Percentiles rank a stretch among this genome's conserved stretches.
Conservation (phyloP, 1,284 basidiomycete genomes). For the Mycena sp. region DNA sequence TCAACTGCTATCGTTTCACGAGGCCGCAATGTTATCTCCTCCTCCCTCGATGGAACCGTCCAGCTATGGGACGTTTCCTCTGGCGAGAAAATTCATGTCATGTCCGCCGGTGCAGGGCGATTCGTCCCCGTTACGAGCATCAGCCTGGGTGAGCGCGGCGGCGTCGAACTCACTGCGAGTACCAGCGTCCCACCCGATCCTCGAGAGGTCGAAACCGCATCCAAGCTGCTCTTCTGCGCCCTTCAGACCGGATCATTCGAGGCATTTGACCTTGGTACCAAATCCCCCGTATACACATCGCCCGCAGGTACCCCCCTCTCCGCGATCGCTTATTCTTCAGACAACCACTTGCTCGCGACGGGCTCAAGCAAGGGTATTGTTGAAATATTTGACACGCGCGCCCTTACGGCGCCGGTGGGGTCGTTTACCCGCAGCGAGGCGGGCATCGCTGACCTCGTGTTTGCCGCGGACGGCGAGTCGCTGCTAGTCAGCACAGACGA, state of each 20-base stretch:
- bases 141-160: constrained; percentile 49
- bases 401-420: constrained; percentile 50
- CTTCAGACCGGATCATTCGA: constrained; percentile 68
- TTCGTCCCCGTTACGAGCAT: constrained; percentile 56
- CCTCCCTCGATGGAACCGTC: constrained; percentile 73
- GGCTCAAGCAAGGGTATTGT: constrained; percentile 73
- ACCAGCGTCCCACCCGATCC: constrained; percentile 40
- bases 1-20: constrained; percentile 68
- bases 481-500: constrained; percentile 64
- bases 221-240: constrained; percentile 62
- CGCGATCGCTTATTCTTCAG: constrained; percentile 58
- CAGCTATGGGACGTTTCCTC: constrained; percentile 80
- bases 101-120: constrained; percentile 44
- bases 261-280: constrained; percentile 64
- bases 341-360: constrained; percentile 61
- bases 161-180: constrained; percentile 23
- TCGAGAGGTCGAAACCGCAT: constrained; percentile 58
- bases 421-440: constrained; percentile 59
- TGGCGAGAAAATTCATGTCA: constrained; percentile 56
- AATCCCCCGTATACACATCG: constrained; percentile 54
- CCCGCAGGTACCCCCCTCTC: constrained; percentile 49
- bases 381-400: constrained; percentile 63
- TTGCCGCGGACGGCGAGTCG: constrained; percentile 46
- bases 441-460: constrained; percentile 63
- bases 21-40: constrained; percentile 71